phyloP scores from a whole-genome alignment of 176 grass and related monocot species.

The Oryza glumipatula region DNA sequence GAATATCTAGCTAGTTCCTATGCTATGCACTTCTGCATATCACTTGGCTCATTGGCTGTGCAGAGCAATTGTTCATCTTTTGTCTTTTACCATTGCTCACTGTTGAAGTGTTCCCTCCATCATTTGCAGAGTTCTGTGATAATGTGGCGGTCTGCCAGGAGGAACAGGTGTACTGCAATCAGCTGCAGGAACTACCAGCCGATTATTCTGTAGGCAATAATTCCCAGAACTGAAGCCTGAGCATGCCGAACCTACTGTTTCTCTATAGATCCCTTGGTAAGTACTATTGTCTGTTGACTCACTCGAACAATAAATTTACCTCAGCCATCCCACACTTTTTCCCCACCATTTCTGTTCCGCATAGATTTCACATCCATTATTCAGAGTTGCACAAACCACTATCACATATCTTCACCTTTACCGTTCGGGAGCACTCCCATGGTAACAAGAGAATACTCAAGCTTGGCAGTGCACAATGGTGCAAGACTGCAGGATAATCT shows the following conservation, averaged over 20 bases:
- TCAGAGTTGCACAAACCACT: constrained; percentile 27
- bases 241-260: constrained; percentile 26
- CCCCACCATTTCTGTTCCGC: constrained; percentile 17
- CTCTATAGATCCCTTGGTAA: constrained; percentile 37
- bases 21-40: background rate
- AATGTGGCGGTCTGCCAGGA: constrained; percentile 43
- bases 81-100: constrained; percentile 26
- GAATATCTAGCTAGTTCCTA: constrained; percentile 4
- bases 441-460: constrained; percentile 32
- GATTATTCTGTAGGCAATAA: constrained; percentile 46
- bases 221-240: constrained; percentile 32
- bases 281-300: background rate
- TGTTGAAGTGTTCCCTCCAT: constrained; percentile 19
- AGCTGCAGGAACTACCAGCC: constrained; percentile 44
- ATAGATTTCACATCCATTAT: constrained; percentile 14
- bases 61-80: constrained; percentile 16
- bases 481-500: constrained; percentile 41
- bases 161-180: constrained; percentile 29
- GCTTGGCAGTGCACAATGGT: constrained; percentile 14
- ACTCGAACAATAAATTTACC: constrained; percentile 16
- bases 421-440: constrained; percentile 36
- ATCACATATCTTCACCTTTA: constrained; percentile 12
- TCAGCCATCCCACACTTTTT: background rate
- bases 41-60: background rate
- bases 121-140: constrained; percentile 32